Percentiles rank a stretch among this genome's conserved stretches.
These are phyloP conservation scores for Cercophora newfieldiana DNA, from an alignment of 495 filamentous ascomycete genomes.

Conservation along the genomic window DNA sequence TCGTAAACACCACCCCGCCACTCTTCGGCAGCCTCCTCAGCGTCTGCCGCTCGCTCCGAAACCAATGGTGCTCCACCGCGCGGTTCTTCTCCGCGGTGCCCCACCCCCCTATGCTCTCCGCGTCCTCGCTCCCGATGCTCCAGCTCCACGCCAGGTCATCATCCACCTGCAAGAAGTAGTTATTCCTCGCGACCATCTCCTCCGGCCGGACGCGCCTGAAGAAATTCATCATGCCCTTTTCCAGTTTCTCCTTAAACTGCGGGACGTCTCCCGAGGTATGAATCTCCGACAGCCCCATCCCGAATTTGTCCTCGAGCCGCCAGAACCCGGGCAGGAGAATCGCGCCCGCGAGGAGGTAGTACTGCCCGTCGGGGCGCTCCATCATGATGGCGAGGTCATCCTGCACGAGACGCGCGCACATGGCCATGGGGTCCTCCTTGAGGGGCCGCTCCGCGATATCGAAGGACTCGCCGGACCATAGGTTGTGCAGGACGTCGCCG, in stretches of 20 bases:
- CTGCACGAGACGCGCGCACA: slow-evolving; percentile 70
- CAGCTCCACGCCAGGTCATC: slow-evolving; percentile 68
- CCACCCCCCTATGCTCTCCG: slow-evolving; percentile 60
- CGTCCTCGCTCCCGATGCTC: slow-evolving; percentile 76
- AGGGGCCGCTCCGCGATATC: slow-evolving; percentile 66
- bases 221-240: slow-evolving; percentile 82
- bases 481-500: slow-evolving; percentile 66
- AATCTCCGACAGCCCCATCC: slow-evolving; percentile 81
- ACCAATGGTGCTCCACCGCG: slow-evolving; percentile 73
- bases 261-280: slow-evolving; percentile 83
- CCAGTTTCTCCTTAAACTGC: slow-evolving; percentile 70
- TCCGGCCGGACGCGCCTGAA: slow-evolving; percentile 66
- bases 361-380: slow-evolving; percentile 74
- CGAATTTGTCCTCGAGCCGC: slow-evolving; percentile 81
- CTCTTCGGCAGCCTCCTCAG: slow-evolving; percentile 69
- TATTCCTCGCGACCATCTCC: slow-evolving; percentile 59
- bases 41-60: slow-evolving; percentile 78
- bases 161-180: slow-evolving; percentile 82
- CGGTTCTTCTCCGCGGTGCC: slow-evolving; percentile 74
- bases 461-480: slow-evolving; percentile 71
- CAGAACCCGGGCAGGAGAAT: slow-evolving; percentile 86
- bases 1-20: slow-evolving; percentile 79
- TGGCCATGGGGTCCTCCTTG: slow-evolving; percentile 80
- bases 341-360: slow-evolving; percentile 79
- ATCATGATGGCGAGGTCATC: slow-evolving; percentile 90